A percentile compares a stretch with the other conserved stretches of the same genome.
Evolutionary conservation across 2,329 filamentous ascomycete genomes (phyloP).

Genomic region (Byssochlamys sp.): DNA sequence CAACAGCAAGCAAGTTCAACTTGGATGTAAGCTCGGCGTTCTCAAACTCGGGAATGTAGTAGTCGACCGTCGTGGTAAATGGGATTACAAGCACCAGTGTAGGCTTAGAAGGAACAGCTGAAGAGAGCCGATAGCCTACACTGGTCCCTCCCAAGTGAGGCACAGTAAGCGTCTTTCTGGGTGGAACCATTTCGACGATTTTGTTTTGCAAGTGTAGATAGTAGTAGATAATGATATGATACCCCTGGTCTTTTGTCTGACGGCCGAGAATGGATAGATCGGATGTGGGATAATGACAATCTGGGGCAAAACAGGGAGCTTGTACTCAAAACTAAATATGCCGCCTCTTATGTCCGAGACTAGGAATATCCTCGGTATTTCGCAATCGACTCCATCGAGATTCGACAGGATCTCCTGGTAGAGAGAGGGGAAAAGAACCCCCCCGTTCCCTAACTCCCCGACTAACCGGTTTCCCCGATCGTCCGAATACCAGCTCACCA

Average conservation of each 20-base stretch:
- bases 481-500: background rate
- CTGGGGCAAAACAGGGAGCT: background rate
- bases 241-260: no score
- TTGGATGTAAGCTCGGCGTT: constrained; percentile 21
- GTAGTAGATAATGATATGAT: background rate
- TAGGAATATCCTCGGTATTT: background rate
- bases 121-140: constrained; percentile 35
- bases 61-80: constrained; percentile 37
- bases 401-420: background rate
- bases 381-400: background rate
- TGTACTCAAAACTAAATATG: background rate
- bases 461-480: background rate
- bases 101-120: constrained; percentile 32
- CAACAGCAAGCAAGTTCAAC: constrained; percentile 41
- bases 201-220: background rate
- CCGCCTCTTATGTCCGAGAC: background rate
- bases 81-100: constrained; percentile 40
- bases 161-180: constrained; percentile 24
- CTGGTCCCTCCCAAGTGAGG: constrained; percentile 39
- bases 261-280: background rate
- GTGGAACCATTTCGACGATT: background rate
- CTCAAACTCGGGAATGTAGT: constrained; percentile 28
- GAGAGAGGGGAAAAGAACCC: background rate
- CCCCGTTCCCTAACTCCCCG: background rate
- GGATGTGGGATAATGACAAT: background rate